These are phyloP conservation scores for Aspergillus phoenicis DNA, from an alignment of 2,329 filamentous ascomycete genomes.

Conservation along the genomic window DNA sequence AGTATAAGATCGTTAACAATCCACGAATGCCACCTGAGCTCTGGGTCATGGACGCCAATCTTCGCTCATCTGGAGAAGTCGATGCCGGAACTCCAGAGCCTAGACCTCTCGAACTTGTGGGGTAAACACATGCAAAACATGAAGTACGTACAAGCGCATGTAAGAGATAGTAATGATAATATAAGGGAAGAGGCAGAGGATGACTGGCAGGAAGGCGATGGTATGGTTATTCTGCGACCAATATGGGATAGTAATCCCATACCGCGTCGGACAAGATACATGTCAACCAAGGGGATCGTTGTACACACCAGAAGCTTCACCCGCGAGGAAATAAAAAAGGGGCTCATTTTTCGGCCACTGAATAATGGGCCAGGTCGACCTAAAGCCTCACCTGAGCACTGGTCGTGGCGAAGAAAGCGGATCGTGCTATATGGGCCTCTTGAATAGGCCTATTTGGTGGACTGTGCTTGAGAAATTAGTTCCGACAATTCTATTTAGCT, in stretches of 20 bases:
- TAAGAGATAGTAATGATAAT: neutral
- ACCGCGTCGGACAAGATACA: neutral
- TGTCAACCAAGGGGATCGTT: neutral
- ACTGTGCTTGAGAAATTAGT: too few species aligned
- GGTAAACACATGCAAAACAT: neutral
- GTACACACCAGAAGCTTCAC: neutral
- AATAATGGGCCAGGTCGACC: neutral
- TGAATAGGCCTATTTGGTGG: neutral
- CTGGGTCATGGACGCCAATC: slow-evolving; percentile 11
- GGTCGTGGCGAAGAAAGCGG: neutral
- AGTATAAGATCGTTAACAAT: neutral
- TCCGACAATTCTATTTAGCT: too few species aligned
- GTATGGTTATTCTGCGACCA: neutral
- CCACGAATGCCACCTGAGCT: slow-evolving; percentile 4
- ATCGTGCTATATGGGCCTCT: neutral
- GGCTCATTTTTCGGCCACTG: neutral
- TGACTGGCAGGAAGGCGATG: neutral
- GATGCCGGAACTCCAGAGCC: neutral
- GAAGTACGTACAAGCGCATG: neutral
- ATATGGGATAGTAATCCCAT: neutral
- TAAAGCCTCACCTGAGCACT: neutral
- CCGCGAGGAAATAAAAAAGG: neutral
- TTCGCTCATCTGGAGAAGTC: neutral
- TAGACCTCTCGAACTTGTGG: neutral
- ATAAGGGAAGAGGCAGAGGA: neutral